Conservation (phyloP, 2,329 filamentous ascomycete species). For the Hymenoscyphus fructigenus region DNA sequence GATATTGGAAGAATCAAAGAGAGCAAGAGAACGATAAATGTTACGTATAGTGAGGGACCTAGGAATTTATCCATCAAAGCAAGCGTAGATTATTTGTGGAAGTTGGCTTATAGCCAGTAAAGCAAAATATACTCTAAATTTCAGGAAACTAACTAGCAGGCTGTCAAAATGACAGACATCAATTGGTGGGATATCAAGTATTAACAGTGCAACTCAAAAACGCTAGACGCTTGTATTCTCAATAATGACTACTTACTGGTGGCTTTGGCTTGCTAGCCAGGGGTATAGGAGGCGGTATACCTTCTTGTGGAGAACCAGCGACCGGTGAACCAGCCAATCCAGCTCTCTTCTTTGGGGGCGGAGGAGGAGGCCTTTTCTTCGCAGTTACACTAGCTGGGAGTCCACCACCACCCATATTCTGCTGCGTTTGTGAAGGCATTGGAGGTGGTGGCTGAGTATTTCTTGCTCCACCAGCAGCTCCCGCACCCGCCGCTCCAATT, state of each 20-base stretch:
- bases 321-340: constrained; percentile 19
- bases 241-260: constrained; percentile 33
- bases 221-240: constrained; percentile 9
- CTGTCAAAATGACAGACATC: no score
- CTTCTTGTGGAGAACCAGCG: constrained; percentile 9
- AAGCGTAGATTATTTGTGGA: no score
- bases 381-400: constrained; percentile 16
- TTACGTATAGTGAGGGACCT: no score
- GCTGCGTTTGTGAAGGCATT: constrained; percentile 2
- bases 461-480: constrained; percentile 18
- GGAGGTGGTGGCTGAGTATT: constrained; percentile 13
- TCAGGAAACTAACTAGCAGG: no score
- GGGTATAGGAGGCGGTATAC: constrained; percentile 33
- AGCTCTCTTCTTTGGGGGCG: constrained; percentile 35
- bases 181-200: constrained; percentile 1
- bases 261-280: constrained; percentile 37
- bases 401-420: background rate
- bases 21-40: no score
- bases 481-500: constrained; percentile 28
- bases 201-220: background rate
- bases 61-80: no score
- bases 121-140: no score
- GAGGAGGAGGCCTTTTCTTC: constrained; percentile 39
- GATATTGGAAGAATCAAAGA: no score
- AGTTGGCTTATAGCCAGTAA: no score